Evolutionary conservation across 75 land plant species (phyloP), one percentile per base, ranked within the genome.

Genomic region (Pinus taeda): DNA sequence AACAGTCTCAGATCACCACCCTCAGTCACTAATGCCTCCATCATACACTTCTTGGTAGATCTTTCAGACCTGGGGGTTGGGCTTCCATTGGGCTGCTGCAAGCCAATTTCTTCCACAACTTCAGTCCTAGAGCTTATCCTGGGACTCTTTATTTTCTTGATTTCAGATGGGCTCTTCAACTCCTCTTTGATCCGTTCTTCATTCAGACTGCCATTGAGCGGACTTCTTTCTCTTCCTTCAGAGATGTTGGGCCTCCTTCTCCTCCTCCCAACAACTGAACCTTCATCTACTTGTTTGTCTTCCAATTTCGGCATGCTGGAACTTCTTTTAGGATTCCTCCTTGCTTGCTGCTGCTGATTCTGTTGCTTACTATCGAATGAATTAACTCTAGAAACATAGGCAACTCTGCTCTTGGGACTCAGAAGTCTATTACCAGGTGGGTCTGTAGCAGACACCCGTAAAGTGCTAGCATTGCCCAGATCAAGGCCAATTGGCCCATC

Each of bases 51-150:
- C 42, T 45, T 42, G 12, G 53, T 20, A n/a, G 72, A 69, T 69
- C 72, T 69, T 69, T 45, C 72, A 69, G 22, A 69, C 49, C 36
- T 73, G 33, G 36, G 29, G 5, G 8, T 4, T 15, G 45, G 45
- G n/a, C 36, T 73, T n/a, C 30, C 58, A 26, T 1, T 73, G 22
- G 74, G 74, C 74, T 55, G 74, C 58, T 73, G 74, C 55, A 37
- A 18, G 24, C 20, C 59, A 73, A 55, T 73, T 73, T 14, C 74
- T 53, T 73, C 58, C 15, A 17, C n/a, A 37, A 36, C 22, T 69
- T 69, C 72, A 69, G 72, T 39, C 72, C 49, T 69, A 20, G 21
- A 37, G 33, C 24, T 73, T n/a, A 15, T 24, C 20, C 74, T 73
- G 58, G 74, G 30, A 13, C 55, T 15, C 57, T 57, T 57, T 56